Base-by-base conservation (phyloP, 208 protist species). In the Acanthamoeba rhysodes region DNA sequence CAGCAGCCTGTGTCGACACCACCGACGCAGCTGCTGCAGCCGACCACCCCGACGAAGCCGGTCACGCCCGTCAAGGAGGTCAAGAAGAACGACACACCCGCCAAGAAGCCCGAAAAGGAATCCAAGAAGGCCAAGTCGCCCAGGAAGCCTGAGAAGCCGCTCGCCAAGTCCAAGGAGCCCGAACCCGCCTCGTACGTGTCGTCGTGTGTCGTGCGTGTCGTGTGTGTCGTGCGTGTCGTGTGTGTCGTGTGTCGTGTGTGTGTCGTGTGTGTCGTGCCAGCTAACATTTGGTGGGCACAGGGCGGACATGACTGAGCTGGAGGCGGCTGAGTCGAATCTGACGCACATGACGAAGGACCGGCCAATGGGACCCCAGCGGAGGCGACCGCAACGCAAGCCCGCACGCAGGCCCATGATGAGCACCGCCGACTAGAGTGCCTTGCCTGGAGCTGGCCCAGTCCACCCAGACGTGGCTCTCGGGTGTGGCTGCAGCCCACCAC, bases 401-500 rank as follows among this genome's bases (percentile, higher is more conserved):
- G 64, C 80, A 48, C 34, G 90, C 34, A 94, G 90, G 45, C 90
- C 90, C 22, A 94, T 94, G 90, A 94, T 94, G 90, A 80, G 66
- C 41, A 80, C 22, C 9, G 53, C 90, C 27, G 90, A 94, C 45
- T 94, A 48, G 45, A 48, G 45, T 7, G 45, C 45, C 45, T 48
- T 48, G 45, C 45, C 10, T 48, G 45, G 45, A 9, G 45, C 5
- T 4, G 45, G 2, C 5, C 45, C 10, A 48, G 5, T 12, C 45
- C 45, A 48, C 45, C 45, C 7, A 9, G 45, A 12, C 41, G 10
- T 48, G 45, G 45, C 4, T 41, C 37, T 41, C 1, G 37, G 37
- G 1, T 41, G 37, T 41, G 37, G 37, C 37, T 41, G 37, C 37
- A 41, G 37, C 37, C 45, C 45, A 48, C 45, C 45, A 48, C n/a